A percentile compares a stretch with the other conserved stretches of the same genome.
phyloP scores from a whole-genome alignment of 2,329 filamentous ascomycete species.

The Ophiostoma triangulosporum region DNA sequence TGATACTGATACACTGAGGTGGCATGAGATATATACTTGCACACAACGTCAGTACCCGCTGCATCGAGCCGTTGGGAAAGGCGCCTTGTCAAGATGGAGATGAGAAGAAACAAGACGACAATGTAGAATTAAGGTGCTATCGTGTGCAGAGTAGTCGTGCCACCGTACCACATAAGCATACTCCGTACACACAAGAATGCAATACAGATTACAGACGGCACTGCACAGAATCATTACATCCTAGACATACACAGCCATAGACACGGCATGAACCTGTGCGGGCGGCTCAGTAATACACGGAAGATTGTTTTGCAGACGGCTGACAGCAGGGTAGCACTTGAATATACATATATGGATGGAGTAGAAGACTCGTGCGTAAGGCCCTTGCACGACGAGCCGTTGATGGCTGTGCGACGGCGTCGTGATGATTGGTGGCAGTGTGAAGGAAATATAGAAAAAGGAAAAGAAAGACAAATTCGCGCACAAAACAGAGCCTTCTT shows the following conservation, averaged over 20 bases:
- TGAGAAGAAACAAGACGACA: not conserved
- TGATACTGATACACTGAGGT: too few relatives aligned
- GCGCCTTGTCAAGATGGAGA: not conserved
- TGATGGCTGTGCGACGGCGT: not conserved
- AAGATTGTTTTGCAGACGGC: constrained; percentile 1
- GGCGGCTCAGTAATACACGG: not conserved
- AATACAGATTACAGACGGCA: not conserved
- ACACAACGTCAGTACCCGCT: not conserved
- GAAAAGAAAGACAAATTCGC: not conserved
- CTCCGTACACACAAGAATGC: too few relatives aligned
- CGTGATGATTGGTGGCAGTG: not conserved
- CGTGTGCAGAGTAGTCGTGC: too few relatives aligned
- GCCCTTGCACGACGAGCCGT: not conserved
- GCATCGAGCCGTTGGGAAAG: not conserved
- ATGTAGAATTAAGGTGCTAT: too few relatives aligned
- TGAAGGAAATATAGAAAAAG: not conserved
- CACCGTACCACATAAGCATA: too few relatives aligned
- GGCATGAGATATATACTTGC: not conserved
- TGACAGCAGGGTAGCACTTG: constrained; percentile 9
- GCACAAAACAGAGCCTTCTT: not conserved
- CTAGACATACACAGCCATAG: not conserved
- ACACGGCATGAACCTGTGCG: not conserved
- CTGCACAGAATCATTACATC: not conserved
- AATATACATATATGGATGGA: not conserved
- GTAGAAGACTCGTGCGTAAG: constrained; percentile 5